phyloP scores from a whole-genome alignment of 2,329 filamentous ascomycete species.

The Neobulgaria alba region DNA sequence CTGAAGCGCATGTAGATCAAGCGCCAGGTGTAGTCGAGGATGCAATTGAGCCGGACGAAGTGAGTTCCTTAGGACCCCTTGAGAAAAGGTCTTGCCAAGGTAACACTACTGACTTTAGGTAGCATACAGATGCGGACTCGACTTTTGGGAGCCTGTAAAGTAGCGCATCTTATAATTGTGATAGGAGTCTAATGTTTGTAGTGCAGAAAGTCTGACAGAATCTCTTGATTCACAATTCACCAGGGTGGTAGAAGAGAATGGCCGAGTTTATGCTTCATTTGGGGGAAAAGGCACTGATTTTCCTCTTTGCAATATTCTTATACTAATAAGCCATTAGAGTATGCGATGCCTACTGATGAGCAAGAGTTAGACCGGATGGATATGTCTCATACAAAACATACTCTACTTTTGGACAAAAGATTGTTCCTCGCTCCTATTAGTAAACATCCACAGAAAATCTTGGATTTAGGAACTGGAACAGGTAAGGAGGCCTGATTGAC shows the following conservation, averaged over 20 bases:
- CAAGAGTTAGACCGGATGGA: slow-evolving; percentile 35
- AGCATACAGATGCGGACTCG: background rate
- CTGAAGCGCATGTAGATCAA: too few species aligned
- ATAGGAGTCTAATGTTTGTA: slow-evolving; percentile 3
- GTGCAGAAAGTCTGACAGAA: slow-evolving; percentile 14
- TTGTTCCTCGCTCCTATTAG: slow-evolving; percentile 23
- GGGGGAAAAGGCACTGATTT: slow-evolving; percentile 10
- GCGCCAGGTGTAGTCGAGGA: too few species aligned
- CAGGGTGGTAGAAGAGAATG: slow-evolving; percentile 20
- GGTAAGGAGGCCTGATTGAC: background rate
- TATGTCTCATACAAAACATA: slow-evolving; percentile 33
- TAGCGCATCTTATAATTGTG: too few species aligned
- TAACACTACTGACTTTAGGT: too few species aligned
- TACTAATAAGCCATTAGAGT: too few species aligned
- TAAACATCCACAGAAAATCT: slow-evolving; percentile 26
- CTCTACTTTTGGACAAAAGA: slow-evolving; percentile 17
- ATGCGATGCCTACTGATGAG: slow-evolving; percentile 33
- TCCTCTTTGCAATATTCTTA: too few species aligned
- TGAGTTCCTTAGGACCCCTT: too few species aligned
- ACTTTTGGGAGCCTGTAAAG: background rate
- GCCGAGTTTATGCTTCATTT: slow-evolving; percentile 15
- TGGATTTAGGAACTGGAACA: slow-evolving; percentile 29
- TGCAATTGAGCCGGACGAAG: too few species aligned
- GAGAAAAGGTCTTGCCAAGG: too few species aligned
- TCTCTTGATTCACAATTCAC: slow-evolving; percentile 16